Conservation (phyloP, 2,329 filamentous ascomycete genomes). For the Colletotrichum australisinense region DNA sequence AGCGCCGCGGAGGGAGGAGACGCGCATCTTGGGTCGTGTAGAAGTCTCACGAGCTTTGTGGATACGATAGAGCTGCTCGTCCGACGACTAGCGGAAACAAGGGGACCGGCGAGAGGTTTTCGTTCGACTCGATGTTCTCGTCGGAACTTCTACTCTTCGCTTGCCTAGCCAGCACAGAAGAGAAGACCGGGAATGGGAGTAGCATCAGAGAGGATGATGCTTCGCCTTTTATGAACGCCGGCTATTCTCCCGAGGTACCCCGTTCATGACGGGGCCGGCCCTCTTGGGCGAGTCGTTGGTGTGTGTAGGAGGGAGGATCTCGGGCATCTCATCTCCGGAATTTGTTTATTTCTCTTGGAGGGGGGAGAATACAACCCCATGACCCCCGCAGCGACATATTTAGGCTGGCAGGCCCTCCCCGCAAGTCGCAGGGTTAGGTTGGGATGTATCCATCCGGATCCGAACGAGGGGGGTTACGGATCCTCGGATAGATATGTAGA, state of each 20-base stretch:
- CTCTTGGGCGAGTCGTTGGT: neutral
- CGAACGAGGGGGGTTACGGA: neutral
- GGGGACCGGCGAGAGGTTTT: neutral
- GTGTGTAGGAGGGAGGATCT: neutral
- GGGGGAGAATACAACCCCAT: neutral
- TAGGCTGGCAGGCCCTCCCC: neutral
- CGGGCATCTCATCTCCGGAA: slow-evolving; percentile 26
- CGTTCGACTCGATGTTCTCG: neutral
- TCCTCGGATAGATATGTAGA: neutral
- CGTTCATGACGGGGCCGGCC: neutral
- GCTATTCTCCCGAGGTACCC: neutral
- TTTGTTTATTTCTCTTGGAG: neutral
- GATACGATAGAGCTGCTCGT: neutral
- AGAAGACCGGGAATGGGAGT: too few relatives aligned
- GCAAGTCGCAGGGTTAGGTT: neutral
- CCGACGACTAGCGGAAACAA: neutral
- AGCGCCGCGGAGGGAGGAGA: slow-evolving; percentile 14
- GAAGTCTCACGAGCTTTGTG: neutral
- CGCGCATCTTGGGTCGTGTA: slow-evolving; percentile 1
- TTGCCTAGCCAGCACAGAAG: neutral
- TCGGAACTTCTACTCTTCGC: neutral
- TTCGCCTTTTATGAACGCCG: neutral
- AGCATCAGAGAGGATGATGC: too few relatives aligned
- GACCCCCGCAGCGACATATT: neutral
- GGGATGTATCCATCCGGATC: neutral